phyloP scores from a whole-genome alignment of 345 rosid species.

The Acer yangbiense region DNA sequence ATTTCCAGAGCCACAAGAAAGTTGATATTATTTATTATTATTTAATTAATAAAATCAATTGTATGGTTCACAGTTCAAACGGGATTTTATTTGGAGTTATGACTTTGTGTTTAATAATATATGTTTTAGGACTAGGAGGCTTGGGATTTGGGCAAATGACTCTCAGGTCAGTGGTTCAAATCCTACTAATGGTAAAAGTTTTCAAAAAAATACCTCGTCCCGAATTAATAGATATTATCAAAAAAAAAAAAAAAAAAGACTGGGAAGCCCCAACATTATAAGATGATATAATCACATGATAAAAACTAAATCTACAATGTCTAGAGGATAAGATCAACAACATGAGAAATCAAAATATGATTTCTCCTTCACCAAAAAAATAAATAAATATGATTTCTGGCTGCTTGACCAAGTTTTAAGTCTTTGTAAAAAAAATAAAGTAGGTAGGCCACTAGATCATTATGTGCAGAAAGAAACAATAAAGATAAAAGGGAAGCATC shows the following conservation, averaged over 20 bases:
- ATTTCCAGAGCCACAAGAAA: neutral
- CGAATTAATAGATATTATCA: too few species aligned
- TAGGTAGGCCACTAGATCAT: neutral
- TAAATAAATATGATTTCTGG: neutral
- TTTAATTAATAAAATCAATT: too few species aligned
- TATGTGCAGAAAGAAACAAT: neutral
- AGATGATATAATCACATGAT: neutral
- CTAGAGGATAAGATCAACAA: conserved; percentile 18
- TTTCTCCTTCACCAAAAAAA: neutral
- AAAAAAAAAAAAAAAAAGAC: too few species aligned
- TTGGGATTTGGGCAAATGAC: too few species aligned
- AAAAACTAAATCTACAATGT: conserved; percentile 4
- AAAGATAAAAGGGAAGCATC: neutral
- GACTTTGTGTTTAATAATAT: too few species aligned
- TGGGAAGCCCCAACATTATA: too few species aligned
- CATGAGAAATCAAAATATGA: neutral
- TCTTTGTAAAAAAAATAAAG: conserved; percentile 10
- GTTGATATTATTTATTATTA: neutral
- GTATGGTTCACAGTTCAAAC: too few species aligned
- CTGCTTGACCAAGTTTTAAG: conserved; percentile 12
- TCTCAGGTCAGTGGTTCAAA: too few species aligned
- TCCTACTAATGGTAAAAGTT: too few species aligned
- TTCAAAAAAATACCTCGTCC: too few species aligned
- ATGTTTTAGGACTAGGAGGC: too few species aligned
- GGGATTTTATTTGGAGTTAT: too few species aligned